Percentiles rank a stretch among this genome's conserved stretches.
These are phyloP conservation scores for Achaetomiella virescens DNA, from an alignment of 495 filamentous ascomycete genomes.

Conservation along the genomic window DNA sequence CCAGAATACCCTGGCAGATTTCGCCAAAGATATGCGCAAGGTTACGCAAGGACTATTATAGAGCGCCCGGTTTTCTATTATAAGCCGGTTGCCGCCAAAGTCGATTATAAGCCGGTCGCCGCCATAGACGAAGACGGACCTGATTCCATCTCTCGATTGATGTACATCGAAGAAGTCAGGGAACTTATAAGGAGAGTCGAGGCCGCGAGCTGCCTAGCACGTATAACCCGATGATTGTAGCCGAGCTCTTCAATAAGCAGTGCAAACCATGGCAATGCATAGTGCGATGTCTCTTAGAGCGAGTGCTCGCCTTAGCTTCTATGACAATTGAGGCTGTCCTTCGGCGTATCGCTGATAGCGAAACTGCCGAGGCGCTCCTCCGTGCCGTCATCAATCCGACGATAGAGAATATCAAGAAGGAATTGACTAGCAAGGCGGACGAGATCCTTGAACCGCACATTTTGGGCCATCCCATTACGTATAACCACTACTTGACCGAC, in stretches of 20 bases:
- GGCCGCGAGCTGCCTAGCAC: constrained; percentile 8
- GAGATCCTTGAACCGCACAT: constrained; percentile 3
- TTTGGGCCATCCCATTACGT: constrained; percentile 6
- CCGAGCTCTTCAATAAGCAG: constrained; percentile 10
- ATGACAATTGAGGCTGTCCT: not conserved
- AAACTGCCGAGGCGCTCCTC: not conserved
- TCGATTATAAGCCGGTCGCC: not conserved
- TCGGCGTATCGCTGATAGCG: not conserved
- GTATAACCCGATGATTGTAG: constrained; percentile 8
- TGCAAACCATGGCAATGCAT: constrained; percentile 6
- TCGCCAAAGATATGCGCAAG: not conserved
- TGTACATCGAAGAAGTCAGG: not conserved
- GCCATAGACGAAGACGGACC: not conserved
- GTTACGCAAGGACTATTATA: not conserved
- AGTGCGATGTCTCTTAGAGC: not conserved
- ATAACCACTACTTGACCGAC: constrained; percentile 9
- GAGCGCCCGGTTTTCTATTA: not conserved
- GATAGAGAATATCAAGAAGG: not conserved
- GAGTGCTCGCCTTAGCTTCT: not conserved
- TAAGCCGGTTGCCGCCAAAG: no score
- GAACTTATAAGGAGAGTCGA: not conserved
- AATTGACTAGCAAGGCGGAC: not conserved
- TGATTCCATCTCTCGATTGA: not conserved
- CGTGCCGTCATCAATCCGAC: not conserved
- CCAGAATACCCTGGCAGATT: constrained; percentile 1